Conservation (phyloP, 1,284 basidiomycete genomes). For the Malassezia sympodialis region DNA sequence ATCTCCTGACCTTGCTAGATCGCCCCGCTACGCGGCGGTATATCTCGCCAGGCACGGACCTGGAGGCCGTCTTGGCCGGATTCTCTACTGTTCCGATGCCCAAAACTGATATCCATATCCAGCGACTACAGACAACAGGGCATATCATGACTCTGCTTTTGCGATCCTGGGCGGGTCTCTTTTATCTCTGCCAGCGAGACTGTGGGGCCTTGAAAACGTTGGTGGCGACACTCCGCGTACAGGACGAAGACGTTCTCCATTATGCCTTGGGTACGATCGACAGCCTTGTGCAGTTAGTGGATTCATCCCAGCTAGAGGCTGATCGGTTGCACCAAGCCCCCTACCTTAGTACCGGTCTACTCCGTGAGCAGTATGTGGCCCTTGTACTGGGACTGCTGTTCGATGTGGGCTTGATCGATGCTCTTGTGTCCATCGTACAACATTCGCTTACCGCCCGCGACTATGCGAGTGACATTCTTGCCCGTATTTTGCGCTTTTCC, state of each 20-base stretch:
- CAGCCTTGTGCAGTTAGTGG: not conserved
- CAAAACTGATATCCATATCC: not conserved
- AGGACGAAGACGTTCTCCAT: slow-evolving; percentile 66
- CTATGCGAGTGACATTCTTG: slow-evolving; percentile 75
- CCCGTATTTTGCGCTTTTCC: slow-evolving; percentile 75
- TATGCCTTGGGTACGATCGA: slow-evolving; percentile 68
- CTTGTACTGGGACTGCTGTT: slow-evolving; percentile 77
- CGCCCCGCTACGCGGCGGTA: slow-evolving; percentile 70
- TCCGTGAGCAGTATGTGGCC: slow-evolving; percentile 64
- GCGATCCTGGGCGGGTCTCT: slow-evolving; percentile 82
- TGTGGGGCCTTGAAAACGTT: slow-evolving; percentile 74
- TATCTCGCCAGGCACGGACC: slow-evolving; percentile 70
- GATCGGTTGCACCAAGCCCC: slow-evolving; percentile 1
- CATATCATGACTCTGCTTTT: slow-evolving; percentile 69
- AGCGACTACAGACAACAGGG: slow-evolving; percentile 72
- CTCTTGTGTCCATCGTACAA: slow-evolving; percentile 36
- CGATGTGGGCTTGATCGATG: slow-evolving; percentile 62
- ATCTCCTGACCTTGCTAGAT: slow-evolving; percentile 76
- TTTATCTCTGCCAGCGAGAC: slow-evolving; percentile 87
- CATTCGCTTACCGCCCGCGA: slow-evolving; percentile 21
- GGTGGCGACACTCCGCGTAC: slow-evolving; percentile 75
- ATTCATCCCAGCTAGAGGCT: slow-evolving; percentile 48
- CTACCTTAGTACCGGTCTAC: not conserved
- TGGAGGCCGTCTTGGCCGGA: slow-evolving; percentile 55
- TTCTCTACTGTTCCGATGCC: slow-evolving; percentile 49